These are phyloP conservation scores for Tetragonia tetragonoides DNA, from an alignment of 148 eudicot species.

Conservation along the genomic window DNA sequence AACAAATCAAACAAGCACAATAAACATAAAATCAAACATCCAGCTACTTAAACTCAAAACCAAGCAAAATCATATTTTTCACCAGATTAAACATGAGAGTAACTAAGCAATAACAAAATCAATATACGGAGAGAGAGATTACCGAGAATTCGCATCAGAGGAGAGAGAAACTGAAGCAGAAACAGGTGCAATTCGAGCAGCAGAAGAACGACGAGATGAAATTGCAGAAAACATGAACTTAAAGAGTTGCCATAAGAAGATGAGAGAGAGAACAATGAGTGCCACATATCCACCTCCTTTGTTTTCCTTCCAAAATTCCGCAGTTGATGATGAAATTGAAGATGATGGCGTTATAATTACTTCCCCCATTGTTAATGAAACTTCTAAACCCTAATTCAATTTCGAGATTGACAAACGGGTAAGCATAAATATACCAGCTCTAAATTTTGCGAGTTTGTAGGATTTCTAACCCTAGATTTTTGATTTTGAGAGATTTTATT, in stretches of 20 bases:
- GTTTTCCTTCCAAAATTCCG: slow-evolving; percentile 33
- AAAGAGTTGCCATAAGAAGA: slow-evolving; percentile 29
- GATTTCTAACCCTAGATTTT: too few species aligned
- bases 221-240: slow-evolving; percentile 13
- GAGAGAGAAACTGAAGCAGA: slow-evolving; percentile 6
- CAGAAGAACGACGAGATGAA: not conserved
- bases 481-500: too few species aligned
- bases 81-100: not conserved
- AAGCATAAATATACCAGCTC: too few species aligned
- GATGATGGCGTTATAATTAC: not conserved
- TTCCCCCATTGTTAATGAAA: slow-evolving; percentile 5
- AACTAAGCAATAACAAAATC: not conserved
- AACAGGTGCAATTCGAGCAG: slow-evolving; percentile 11
- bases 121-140: not conserved
- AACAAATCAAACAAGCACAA: too few species aligned
- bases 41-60: not conserved
- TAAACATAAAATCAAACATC: too few species aligned
- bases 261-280: slow-evolving; percentile 23
- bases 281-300: slow-evolving; percentile 32
- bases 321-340: not conserved
- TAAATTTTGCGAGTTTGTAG: too few species aligned
- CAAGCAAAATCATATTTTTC: not conserved
- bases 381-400: slow-evolving; percentile 4
- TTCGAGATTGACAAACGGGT: not conserved
- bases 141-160: slow-evolving; percentile 26